These are phyloP conservation scores for Massarina eburnea DNA, from an alignment of 2,329 filamentous ascomycete genomes.

Conservation along the genomic window DNA sequence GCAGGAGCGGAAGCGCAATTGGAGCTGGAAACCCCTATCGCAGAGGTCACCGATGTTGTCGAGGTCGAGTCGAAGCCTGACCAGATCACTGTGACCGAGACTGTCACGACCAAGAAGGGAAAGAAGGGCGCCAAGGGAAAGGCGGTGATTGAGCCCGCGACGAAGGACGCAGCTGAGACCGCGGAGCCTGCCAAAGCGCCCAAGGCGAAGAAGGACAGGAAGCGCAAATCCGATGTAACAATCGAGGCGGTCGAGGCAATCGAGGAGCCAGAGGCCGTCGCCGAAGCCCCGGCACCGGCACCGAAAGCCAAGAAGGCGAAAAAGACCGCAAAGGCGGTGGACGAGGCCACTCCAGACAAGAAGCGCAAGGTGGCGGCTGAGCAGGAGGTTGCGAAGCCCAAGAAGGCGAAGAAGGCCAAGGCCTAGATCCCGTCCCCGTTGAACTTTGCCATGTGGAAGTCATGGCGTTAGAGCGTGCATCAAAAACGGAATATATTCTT, in stretches of 20 bases:
- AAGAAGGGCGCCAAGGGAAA: slow-evolving; percentile 26
- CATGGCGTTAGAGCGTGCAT: background rate
- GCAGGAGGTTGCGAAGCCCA: slow-evolving; percentile 16
- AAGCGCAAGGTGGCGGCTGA: slow-evolving; percentile 17
- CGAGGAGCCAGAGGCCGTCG: slow-evolving; percentile 12
- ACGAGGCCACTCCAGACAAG: slow-evolving; percentile 20
- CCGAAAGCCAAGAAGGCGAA: slow-evolving; percentile 26
- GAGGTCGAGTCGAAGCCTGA: slow-evolving; percentile 12
- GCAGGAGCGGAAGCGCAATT: slow-evolving; percentile 29
- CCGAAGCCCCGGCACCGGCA: slow-evolving; percentile 2
- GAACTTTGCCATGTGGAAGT: background rate
- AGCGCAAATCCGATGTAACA: slow-evolving; percentile 23
- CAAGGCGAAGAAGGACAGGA: slow-evolving; percentile 17
- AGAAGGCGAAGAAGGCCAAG: slow-evolving; percentile 34
- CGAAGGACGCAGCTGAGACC: slow-evolving; percentile 2
- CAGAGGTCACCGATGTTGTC: slow-evolving; percentile 16
- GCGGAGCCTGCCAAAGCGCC: slow-evolving; percentile 8
- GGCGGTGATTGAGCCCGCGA: slow-evolving; percentile 8
- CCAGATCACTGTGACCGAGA: slow-evolving; percentile 27
- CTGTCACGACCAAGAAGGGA: slow-evolving; percentile 35
- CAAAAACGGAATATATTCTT: background rate
- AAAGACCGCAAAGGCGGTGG: slow-evolving; percentile 18
- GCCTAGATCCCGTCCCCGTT: slow-evolving; percentile 9
- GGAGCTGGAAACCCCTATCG: slow-evolving; percentile 23
- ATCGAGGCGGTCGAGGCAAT: slow-evolving; percentile 9